Conservation (phyloP, 371 early-diverging fungal genomes). For the Mortierella sp. region DNA sequence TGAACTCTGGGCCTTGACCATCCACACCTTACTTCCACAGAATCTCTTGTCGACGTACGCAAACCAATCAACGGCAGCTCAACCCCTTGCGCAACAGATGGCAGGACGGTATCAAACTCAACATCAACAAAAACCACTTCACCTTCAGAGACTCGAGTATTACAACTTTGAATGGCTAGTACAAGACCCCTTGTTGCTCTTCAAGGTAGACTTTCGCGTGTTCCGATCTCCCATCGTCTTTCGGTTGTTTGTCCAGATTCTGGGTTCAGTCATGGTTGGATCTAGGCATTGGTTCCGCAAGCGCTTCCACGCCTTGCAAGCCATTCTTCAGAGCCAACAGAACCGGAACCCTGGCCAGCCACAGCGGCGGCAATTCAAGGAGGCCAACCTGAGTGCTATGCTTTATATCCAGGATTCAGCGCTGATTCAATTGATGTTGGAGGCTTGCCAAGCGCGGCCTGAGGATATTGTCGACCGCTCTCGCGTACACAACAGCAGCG, state of each 20-base stretch:
- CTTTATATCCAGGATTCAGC: conserved; percentile 65
- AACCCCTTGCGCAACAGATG: background rate
- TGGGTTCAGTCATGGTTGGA: conserved; percentile 30
- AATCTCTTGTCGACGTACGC: background rate
- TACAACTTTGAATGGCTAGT: conserved; percentile 59
- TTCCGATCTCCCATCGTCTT: conserved; percentile 60
- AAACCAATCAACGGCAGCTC: background rate
- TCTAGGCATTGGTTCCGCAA: conserved; percentile 41
- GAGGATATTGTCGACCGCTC: conserved; percentile 15
- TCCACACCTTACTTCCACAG: conserved; percentile 28
- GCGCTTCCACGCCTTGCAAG: conserved; percentile 34
- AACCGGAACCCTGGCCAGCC: conserved; percentile 13
- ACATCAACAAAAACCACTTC: background rate
- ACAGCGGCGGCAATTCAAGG: conserved; percentile 53
- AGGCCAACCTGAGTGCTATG: conserved; percentile 61
- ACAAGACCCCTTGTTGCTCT: conserved; percentile 62
- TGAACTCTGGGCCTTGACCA: conserved; percentile 49
- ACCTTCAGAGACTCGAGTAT: background rate
- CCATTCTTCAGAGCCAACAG: conserved; percentile 13
- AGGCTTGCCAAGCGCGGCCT: conserved; percentile 48
- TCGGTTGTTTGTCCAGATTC: conserved; percentile 63
- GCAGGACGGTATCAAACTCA: background rate
- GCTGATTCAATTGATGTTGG: conserved; percentile 63
- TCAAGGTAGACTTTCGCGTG: conserved; percentile 61
- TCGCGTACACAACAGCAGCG: background rate